Percentiles rank a stretch among this genome's conserved stretches.
Evolutionary conservation across 2,329 filamentous ascomycete genomes (phyloP).

Genomic region (Aspergillus puulaauensis): DNA sequence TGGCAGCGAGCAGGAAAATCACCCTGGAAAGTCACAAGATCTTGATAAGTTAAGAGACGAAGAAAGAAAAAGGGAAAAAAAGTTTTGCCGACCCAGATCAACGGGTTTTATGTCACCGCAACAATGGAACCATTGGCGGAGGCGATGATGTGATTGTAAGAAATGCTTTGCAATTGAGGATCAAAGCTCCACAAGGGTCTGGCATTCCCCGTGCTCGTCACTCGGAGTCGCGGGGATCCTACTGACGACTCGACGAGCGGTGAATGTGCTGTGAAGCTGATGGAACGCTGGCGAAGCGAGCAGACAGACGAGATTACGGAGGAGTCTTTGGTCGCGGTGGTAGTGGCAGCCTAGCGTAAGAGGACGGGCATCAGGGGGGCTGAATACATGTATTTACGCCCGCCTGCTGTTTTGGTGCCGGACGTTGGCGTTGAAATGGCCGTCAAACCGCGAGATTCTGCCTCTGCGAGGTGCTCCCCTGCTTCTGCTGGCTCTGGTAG

Average conservation of each 20-base stretch:
- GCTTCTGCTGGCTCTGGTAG: neutral
- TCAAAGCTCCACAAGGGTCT: neutral
- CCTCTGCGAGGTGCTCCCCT: neutral
- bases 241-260: neutral
- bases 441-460: neutral
- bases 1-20: slow-evolving; percentile 20
- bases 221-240: neutral
- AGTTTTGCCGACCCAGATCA: slow-evolving; percentile 14
- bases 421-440: neutral
- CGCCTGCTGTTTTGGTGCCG: neutral
- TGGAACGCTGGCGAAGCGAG: neutral
- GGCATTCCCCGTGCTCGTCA: neutral
- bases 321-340: neutral
- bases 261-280: neutral
- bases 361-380: neutral
- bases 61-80: slow-evolving; percentile 17
- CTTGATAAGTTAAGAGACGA: slow-evolving; percentile 15
- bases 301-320: neutral
- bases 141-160: slow-evolving; percentile 24
- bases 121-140: slow-evolving; percentile 24
- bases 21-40: slow-evolving; percentile 4
- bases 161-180: slow-evolving; percentile 1
- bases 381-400: slow-evolving; percentile 6
- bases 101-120: slow-evolving; percentile 18
- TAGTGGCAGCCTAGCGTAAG: slow-evolving; percentile 1